These are phyloP conservation scores for Lactarius deliciosus DNA, from an alignment of 768 basidiomycete genomes.

Conservation along the genomic window DNA sequence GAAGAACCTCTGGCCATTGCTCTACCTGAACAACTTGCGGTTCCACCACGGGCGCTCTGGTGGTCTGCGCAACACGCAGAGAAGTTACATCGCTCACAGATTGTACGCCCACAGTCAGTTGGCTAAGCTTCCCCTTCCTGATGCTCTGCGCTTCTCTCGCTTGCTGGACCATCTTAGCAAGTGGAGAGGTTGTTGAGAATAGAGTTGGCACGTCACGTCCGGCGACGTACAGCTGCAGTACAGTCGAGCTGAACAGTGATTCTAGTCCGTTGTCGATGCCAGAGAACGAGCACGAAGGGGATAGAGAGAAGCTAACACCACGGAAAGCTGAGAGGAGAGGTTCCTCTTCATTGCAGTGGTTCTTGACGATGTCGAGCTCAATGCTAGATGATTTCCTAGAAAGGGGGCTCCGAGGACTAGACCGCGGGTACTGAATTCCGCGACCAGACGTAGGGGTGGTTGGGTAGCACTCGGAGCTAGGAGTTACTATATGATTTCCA, in stretches of 20 bases:
- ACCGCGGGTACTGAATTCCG: neutral
- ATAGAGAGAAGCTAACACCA: neutral
- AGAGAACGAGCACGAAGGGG: neutral
- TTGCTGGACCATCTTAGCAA: neutral
- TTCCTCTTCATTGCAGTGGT: neutral
- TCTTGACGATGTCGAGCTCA: neutral
- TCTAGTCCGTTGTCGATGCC: neutral
- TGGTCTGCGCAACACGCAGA: neutral
- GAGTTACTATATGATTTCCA: neutral
- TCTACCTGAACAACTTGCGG: neutral
- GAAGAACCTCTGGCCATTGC: neutral
- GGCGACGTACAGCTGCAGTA: neutral
- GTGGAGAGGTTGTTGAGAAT: slow-evolving; percentile 3
- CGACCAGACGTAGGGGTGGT: neutral
- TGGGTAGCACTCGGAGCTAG: neutral
- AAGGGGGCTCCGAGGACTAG: neutral
- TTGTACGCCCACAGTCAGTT: neutral
- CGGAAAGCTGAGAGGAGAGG: neutral
- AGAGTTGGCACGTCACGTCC: neutral
- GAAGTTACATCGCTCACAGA: neutral
- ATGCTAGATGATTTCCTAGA: neutral
- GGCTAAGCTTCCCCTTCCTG: neutral
- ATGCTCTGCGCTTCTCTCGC: neutral
- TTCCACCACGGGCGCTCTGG: neutral
- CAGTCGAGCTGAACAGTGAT: neutral